Evolutionary conservation across 169 alveolate genomes (phyloP).

Genomic region (Toxoplasma gondii): DNA sequence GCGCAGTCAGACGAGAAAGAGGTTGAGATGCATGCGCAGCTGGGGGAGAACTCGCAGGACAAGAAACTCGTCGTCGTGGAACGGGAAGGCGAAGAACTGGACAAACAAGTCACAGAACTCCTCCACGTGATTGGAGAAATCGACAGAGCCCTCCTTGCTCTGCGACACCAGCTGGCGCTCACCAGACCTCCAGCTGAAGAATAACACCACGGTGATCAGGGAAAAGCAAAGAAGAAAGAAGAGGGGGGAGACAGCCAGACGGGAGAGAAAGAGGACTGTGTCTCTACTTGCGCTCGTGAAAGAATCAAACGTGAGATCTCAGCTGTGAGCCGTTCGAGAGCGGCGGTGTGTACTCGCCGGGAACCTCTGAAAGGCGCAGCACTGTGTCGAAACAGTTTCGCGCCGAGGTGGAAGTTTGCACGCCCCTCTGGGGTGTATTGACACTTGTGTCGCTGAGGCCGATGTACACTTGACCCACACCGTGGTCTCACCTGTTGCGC

Average conservation of each 20-base stretch:
- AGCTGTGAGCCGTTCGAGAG: no score
- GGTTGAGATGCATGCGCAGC: not conserved
- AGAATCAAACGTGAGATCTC: no score
- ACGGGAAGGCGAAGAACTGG: not conserved
- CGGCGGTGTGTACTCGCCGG: no score
- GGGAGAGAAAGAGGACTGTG: not conserved
- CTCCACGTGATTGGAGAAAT: not conserved
- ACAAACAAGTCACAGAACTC: not conserved
- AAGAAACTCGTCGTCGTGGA: not conserved
- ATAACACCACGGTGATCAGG: not conserved
- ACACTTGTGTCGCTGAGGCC: no score
- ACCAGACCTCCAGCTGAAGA: not conserved
- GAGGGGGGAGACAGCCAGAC: not conserved
- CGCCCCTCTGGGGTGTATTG: no score
- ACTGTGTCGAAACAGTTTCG: no score
- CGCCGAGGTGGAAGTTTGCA: no score
- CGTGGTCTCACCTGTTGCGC: no score
- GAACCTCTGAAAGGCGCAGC: no score
- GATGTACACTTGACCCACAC: no score
- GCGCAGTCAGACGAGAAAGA: not conserved
- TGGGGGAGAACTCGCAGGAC: not conserved
- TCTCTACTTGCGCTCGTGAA: no score
- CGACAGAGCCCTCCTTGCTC: not conserved
- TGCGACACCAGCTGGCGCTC: not conserved
- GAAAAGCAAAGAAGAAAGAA: not conserved